phyloP scores from a whole-genome alignment of 148 eudicot genomes.

The Dysphania ambrosioides region DNA sequence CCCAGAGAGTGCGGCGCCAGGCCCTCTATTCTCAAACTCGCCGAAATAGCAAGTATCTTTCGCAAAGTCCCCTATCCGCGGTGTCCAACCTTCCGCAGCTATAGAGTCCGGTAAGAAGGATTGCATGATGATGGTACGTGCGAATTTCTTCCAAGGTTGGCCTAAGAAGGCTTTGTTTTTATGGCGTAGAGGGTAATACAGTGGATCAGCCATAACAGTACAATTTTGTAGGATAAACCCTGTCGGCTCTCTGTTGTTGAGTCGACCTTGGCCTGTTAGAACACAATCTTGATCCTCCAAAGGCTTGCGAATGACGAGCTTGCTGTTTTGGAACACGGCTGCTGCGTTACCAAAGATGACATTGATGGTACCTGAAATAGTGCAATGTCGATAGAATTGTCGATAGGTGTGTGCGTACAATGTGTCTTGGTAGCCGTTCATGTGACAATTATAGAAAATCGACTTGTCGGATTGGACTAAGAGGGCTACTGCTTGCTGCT shows the following conservation, averaged over 20 bases:
- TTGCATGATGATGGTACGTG: slow-evolving; percentile 45
- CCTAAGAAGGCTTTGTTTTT: slow-evolving; percentile 41
- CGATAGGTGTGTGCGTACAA: slow-evolving; percentile 43
- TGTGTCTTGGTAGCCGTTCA: slow-evolving; percentile 30
- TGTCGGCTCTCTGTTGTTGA: slow-evolving; percentile 24
- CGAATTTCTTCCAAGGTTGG: slow-evolving; percentile 45
- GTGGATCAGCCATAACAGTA: slow-evolving; percentile 30
- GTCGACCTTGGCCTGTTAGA: slow-evolving; percentile 50
- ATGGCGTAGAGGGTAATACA: slow-evolving; percentile 3
- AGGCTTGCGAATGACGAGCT: slow-evolving; percentile 48
- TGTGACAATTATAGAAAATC: slow-evolving; percentile 37
- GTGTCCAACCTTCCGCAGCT: slow-evolving; percentile 52
- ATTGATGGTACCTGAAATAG: slow-evolving; percentile 65
- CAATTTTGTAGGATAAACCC: slow-evolving; percentile 52
- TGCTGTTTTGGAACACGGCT: slow-evolving; percentile 56
- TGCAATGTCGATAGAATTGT: slow-evolving; percentile 62
- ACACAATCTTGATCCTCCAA: slow-evolving; percentile 33
- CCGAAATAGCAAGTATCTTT: slow-evolving; percentile 41
- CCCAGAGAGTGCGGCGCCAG: slow-evolving; percentile 26
- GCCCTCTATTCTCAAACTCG: slow-evolving; percentile 52
- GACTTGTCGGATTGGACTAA: slow-evolving; percentile 37
- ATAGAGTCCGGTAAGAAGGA: slow-evolving; percentile 35
- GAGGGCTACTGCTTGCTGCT: slow-evolving; percentile 36
- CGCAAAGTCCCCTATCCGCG: slow-evolving; percentile 32
- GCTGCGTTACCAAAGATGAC: slow-evolving; percentile 59